Conservation (phyloP, 306 rosid genomes). For the Vigna hirtella region DNA sequence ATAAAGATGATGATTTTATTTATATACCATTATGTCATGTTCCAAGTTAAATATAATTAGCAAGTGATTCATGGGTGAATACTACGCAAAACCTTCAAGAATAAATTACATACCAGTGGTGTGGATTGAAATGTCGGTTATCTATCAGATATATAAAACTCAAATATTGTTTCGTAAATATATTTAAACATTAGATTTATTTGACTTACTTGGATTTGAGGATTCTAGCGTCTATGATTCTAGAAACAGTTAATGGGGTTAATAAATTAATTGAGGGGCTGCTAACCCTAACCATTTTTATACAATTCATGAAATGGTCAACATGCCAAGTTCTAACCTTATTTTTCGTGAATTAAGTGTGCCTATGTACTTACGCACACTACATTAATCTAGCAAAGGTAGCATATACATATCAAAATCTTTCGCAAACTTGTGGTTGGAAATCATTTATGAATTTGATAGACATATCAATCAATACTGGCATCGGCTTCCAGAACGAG, state of each 20-base stretch:
- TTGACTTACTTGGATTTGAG: conserved; percentile 12
- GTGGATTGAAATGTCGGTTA: neutral
- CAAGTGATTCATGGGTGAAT: neutral
- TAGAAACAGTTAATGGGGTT: neutral
- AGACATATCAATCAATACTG: neutral
- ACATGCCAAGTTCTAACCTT: neutral
- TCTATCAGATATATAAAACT: neutral
- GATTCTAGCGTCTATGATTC: neutral
- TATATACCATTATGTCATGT: neutral
- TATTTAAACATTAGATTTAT: neutral
- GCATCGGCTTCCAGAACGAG: conserved; percentile 11
- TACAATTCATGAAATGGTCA: conserved; percentile 18
- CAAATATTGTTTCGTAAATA: neutral
- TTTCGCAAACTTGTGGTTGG: neutral
- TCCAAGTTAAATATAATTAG: too few species aligned
- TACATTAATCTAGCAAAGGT: neutral
- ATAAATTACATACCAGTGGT: neutral
- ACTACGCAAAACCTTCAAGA: neutral
- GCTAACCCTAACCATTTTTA: neutral
- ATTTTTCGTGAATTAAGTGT: neutral
- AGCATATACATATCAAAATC: neutral
- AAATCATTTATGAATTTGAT: neutral
- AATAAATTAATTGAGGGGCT: conserved; percentile 5
- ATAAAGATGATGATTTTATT: too few species aligned
- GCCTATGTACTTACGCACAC: neutral